phyloP scores from a whole-genome alignment of 306 rosid genomes.

The Corylus americana region DNA sequence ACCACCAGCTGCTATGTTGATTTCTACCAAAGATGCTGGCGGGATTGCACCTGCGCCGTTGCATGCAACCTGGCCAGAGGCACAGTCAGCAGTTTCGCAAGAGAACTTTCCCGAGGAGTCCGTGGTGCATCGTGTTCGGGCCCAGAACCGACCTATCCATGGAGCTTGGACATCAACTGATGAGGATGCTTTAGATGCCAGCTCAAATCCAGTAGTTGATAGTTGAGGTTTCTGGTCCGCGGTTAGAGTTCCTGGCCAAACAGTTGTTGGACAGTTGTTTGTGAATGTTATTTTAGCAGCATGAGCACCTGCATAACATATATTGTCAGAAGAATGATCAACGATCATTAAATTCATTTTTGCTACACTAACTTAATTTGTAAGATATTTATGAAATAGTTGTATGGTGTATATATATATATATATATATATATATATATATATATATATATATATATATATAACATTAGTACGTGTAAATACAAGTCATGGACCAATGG shows the following conservation, averaged over 20 bases:
- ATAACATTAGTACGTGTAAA: too few relatives aligned
- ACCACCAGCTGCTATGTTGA: slow-evolving; percentile 27
- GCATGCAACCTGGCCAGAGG: slow-evolving; percentile 34
- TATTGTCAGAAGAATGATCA: too few relatives aligned
- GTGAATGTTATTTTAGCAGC: slow-evolving; percentile 29
- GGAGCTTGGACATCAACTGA: slow-evolving; percentile 21
- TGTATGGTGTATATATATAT: too few relatives aligned
- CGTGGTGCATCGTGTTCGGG: slow-evolving; percentile 34
- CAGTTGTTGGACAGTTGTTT: slow-evolving; percentile 33
- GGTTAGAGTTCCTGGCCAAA: slow-evolving; percentile 47
- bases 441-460: too few relatives aligned
- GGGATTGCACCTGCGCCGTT: slow-evolving; percentile 41
- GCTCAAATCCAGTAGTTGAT: slow-evolving; percentile 36
- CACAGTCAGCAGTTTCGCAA: slow-evolving; percentile 42
- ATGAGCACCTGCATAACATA: slow-evolving; percentile 1
- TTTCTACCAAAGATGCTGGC: slow-evolving; percentile 41
- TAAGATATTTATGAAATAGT: too few relatives aligned
- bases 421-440: too few relatives aligned
- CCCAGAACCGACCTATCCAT: slow-evolving; percentile 49
- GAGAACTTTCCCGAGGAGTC: slow-evolving; percentile 28
- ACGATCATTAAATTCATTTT: too few relatives aligned
- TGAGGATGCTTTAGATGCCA: background rate
- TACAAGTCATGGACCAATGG: too few relatives aligned
- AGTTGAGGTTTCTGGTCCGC: slow-evolving; percentile 26
- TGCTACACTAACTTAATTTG: too few relatives aligned